These are phyloP conservation scores for Exophiala alcalophila DNA, from an alignment of 2,329 filamentous ascomycete species.

Conservation along the genomic window DNA sequence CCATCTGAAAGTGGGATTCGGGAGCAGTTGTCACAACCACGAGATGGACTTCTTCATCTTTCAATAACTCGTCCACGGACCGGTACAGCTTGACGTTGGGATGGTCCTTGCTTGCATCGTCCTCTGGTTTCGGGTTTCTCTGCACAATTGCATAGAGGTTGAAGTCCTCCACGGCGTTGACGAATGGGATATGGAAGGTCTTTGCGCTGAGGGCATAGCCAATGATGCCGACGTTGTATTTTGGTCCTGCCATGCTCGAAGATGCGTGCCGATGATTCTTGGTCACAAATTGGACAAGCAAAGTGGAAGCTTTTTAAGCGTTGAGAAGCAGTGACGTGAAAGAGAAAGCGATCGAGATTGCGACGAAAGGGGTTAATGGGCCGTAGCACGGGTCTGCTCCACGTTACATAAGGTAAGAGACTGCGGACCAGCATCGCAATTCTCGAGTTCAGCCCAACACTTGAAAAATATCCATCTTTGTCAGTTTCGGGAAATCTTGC, in stretches of 20 bases:
- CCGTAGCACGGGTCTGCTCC: too few relatives aligned
- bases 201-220: conserved; percentile 68
- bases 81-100: conserved; percentile 64
- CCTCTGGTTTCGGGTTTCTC: conserved; percentile 60
- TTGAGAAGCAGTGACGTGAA: too few relatives aligned
- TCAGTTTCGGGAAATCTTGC: too few relatives aligned
- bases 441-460: too few relatives aligned
- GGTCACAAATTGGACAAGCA: too few relatives aligned
- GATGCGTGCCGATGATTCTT: neutral
- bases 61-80: conserved; percentile 59
- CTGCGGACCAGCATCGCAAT: too few relatives aligned
- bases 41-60: conserved; percentile 64
- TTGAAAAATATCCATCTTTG: neutral
- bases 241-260: conserved; percentile 41
- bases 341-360: too few relatives aligned
- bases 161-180: conserved; percentile 61
- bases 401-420: too few relatives aligned
- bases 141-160: conserved; percentile 74
- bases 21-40: conserved; percentile 71
- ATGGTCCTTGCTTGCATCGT: conserved; percentile 68
- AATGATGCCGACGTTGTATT: conserved; percentile 57
- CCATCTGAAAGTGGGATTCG: conserved; percentile 65
- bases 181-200: conserved; percentile 79
- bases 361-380: too few relatives aligned
- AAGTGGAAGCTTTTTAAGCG: too few relatives aligned